Base-by-base conservation (phyloP, 148 eudicot species). In the Vaccinium macrocarpon region DNA sequence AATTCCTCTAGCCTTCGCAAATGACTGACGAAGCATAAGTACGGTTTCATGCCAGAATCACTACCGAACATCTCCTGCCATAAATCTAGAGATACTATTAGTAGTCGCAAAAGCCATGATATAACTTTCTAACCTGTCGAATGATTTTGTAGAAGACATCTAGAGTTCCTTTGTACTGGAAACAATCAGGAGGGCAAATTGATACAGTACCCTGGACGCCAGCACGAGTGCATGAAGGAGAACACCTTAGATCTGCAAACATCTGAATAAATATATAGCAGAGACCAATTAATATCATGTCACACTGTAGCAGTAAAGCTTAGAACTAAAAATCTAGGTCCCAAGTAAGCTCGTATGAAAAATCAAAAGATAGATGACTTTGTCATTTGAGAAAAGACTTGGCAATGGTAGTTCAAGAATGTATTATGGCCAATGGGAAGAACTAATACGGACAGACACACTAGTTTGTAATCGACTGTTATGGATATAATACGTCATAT, bases 221-320 rank as follows among this genome's bases (percentile, higher is more conserved):
- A 87, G 98, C 99, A 62, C 93, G 93, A 0, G 91, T 83, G 79
- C 99, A 97, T 14, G 98, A 88, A 15, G 99, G 98, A 48, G 98
- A 97, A 88, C 99, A 97, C 86, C 98, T 90, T 82, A 97, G 91
- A 87, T 97, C 99, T 52, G 99, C 97, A 92, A 97, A 97, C 93
- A 97, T 91, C 99, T 96, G 88, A 71, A 79, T 53, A 64, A 84
- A 82, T 57, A 87, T 14, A 86, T 62, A 56, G 74, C 68, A 85
- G 49, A 76, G 38, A 29, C 21, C 82, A 83, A 21, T 52, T 42
- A 84, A 66, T 59, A 25, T n/a, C 57, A 57, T 73, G 46, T 38
- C 32, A 25, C 81, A 79, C 52, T 19, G 49, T 21, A 38, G 25
- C 49, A 79, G 25, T 80, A 51, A 23, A 53, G 12, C 52, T n/a